Percentiles rank a stretch among this genome's conserved stretches.
Conservation (phyloP, 2,329 filamentous ascomycete genomes). For the Colletotrichum camelliae region DNA sequence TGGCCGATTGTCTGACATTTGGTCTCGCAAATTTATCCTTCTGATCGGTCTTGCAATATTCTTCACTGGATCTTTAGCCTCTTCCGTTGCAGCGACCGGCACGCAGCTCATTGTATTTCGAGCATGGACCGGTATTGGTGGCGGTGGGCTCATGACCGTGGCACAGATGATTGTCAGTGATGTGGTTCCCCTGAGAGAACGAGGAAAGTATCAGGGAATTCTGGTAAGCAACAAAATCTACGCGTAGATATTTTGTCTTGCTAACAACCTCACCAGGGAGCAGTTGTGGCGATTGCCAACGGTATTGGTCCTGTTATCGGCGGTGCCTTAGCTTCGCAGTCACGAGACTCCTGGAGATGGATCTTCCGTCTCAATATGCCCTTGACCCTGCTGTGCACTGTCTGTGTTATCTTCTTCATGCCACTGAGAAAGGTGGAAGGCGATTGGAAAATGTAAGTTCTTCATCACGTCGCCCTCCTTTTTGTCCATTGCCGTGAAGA, state of each 20-base stretch:
- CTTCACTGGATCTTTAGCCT: constrained; percentile 47
- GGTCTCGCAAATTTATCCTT: constrained; percentile 47
- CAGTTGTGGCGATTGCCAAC: constrained; percentile 58
- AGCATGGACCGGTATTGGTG: constrained; percentile 47
- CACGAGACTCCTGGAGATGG: constrained; percentile 54
- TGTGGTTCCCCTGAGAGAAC: constrained; percentile 50
- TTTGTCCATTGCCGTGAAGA: not conserved
- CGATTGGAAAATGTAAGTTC: constrained; percentile 49
- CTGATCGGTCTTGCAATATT: constrained; percentile 45
- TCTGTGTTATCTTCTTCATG: constrained; percentile 60
- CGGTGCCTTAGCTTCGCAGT: constrained; percentile 52
- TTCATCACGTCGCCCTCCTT: not conserved
- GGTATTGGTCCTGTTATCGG: constrained; percentile 61
- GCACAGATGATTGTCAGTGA: constrained; percentile 54
- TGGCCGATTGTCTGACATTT: constrained; percentile 51
- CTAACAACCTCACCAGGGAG: constrained; percentile 33
- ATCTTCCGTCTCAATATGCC: constrained; percentile 61
- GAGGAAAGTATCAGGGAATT: constrained; percentile 46
- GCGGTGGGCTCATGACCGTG: constrained; percentile 47
- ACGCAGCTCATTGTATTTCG: constrained; percentile 47
- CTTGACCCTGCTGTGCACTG: constrained; percentile 51
- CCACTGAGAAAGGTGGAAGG: constrained; percentile 59
- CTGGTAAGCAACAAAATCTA: constrained; percentile 34
- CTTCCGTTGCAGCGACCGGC: constrained; percentile 44
- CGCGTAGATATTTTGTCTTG: rapidly evolving